Base-by-base conservation (phyloP, 495 filamentous ascomycete genomes). In the Aspergillus kassunensis region DNA sequence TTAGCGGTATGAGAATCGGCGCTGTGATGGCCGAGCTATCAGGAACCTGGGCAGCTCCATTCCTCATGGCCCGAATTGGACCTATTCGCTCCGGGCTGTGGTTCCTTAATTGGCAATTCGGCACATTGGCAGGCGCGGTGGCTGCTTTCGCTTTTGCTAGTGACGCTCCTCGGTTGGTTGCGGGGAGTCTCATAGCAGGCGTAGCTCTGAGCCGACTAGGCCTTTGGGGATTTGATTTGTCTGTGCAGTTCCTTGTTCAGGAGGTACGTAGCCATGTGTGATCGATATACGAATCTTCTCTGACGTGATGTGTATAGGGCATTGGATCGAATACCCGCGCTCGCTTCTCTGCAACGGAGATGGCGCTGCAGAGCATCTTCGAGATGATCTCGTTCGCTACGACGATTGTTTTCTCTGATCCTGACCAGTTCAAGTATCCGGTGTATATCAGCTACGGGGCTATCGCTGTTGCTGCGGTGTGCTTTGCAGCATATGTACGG, bases 181-280 rank as follows among this genome's bases (percentile, higher is more conserved):
- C 76, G 0, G 61, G 55, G 0, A 71, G 69, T 9, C 63, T 87
- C 12, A 74, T 79, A 2, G 63, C 58, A 4, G 81, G 78, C 0
- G 76, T 81, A 0, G 73, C 76, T 0, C 24, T 84, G 10, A 87
- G 84, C 46, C 72, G 86, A 0, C 30, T 87, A 6, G 86, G 86
- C 0, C 69, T 90, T 0, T 83, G 86, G 78, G 81, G 84, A 0
- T 88, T 82, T 51, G 86, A 90, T 58, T 66, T 90, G 2, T 80
- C 73, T 23, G 79, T 71, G 7, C 86, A 90, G 57, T 72, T 74
- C 39, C 73, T 88, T 11, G 70, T 89, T 0, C 86, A 89, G 60
- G 82, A 85, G 55, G 83, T 84, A 57, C 58, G 73, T 63, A 15
- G 33, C 12, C 19, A 21, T 6, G 3, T 19, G 21, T 19, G 16